Evolutionary conservation across 352 stramenopile genomes (phyloP), one percentile per base, ranked within the genome.

Genomic region (Thalassiosira ordinaria): DNA sequence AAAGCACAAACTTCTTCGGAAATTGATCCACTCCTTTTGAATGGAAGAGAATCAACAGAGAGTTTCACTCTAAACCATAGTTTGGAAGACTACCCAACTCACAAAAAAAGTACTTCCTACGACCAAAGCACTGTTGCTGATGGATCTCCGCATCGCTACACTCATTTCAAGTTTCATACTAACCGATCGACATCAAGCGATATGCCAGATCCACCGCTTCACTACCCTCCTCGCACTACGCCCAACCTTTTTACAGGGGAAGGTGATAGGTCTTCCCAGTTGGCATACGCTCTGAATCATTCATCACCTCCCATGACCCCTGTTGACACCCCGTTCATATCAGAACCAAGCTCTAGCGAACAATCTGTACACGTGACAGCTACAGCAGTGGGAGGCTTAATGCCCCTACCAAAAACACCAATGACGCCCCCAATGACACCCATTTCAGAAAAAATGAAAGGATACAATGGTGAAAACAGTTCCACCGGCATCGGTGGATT

Each of bases 111-210:
- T 33, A 41, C 44, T 14, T 64, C 37, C 7, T 49, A 7, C 8
- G 18, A 6, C 6, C 20, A 29, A 4, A 59, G 31, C 7, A n/a
- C 11, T 13, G 49, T 33, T 47, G 27, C 18, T 24, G 27, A 31
- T 39, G 59, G 71, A 47, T 64, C 69, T 59, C 46, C 69, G 14
- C 29, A 71, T 47, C 29, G 64, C 16, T 75, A 81, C 29, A 75
- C 73, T 53, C 60, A 79, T 60, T 79, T 79, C 29, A 27, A 18
- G 27, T 64, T 70, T 62, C 18, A 37, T 47, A 39, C 63, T 62
- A 11, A 47, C 24, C 63, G 52, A n/a, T 39, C 61, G 26, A 29
- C 61, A 16, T 69, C 61, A 7, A 20, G 9, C 6, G 41, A 66
- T 41, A 8, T 33, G 26, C 52, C 52, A 8, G 1, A 41, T 41